Evolutionary conservation across 2,329 filamentous ascomycete species (phyloP), one percentile per base, ranked within the genome.

Genomic region (Hypoxylon sp.): DNA sequence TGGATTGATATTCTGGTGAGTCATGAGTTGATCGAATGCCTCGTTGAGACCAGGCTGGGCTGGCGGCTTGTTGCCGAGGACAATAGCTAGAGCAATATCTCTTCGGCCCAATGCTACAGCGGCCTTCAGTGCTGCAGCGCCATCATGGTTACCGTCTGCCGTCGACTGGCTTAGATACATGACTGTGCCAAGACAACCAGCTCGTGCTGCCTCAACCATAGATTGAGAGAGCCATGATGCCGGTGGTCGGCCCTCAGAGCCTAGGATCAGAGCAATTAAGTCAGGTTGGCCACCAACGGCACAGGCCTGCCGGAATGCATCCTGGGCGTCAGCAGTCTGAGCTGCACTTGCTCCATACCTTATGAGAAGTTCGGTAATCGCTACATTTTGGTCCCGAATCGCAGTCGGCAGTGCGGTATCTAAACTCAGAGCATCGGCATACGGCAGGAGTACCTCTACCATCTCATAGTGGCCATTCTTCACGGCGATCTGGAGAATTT

Each of bases 71-170:
- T 81, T 81, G 11, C 86, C 87, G 55, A 85, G 84, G 13, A 88
- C 74, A 19, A 90, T 83, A 5, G 87, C 86, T 29, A 89, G 79
- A 0, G 81, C 84, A 44, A 90, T 83, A 68, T 90, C 87, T 56
- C 84, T 80, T 11, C 86, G 81, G 14, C 85, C 83, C 22, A 82
- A 79, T 0, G 76, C 76, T 24, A 89, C 77, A 3, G 87, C 86
- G 0, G 80, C 74, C 63, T 83, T 85, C 26, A 90, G 78, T 0
- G 86, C 86, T 19, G 87, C 83, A 9, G 83, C 85, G 2, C 82
- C 78, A 66, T 86, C 83, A 71, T 84, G 81, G 66, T 85, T 84
- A 5, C 83, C 84, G 55, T 90, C 85, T 1, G 86, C 87, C 1
- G 79, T 81, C 0, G 86, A 85, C 31, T 85, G 83, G 67, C 83